Evolutionary conservation across 345 rosid genomes (phyloP).

Genomic region (Psidium guajava): DNA sequence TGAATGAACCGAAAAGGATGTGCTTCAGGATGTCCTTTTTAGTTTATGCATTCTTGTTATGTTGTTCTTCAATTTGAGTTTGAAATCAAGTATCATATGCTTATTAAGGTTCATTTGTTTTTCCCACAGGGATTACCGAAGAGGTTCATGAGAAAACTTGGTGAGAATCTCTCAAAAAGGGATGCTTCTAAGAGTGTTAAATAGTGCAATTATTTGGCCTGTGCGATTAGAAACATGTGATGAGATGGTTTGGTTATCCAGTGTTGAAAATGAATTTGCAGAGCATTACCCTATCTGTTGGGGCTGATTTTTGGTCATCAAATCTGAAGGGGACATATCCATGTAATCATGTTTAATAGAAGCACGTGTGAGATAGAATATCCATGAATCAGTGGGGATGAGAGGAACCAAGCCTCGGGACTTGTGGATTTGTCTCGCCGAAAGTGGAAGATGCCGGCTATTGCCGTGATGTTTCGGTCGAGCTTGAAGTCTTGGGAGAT

Average conservation of each 20-base stretch:
- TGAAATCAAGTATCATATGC: neutral
- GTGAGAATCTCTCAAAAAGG: neutral
- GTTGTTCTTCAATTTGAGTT: neutral
- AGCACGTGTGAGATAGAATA: neutral
- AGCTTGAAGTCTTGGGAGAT: neutral
- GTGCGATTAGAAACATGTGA: neutral
- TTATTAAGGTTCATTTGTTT: neutral
- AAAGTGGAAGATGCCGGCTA: too few species aligned
- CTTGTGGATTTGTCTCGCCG: too few species aligned
- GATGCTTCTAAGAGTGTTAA: neutral
- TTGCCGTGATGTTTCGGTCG: fast-evolving
- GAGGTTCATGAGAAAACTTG: too few species aligned
- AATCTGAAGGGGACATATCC: neutral
- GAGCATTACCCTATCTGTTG: too few species aligned
- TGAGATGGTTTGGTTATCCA: neutral
- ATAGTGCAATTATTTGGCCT: neutral
- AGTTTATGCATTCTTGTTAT: neutral
- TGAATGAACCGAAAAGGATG: neutral
- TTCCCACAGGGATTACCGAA: neutral
- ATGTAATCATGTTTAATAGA: too few species aligned
- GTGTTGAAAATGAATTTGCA: neutral
- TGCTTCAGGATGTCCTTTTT: neutral
- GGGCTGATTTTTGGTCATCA: neutral
- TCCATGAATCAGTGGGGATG: too few species aligned
- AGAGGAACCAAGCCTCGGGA: too few species aligned